These are phyloP conservation scores for Globisporangium cylindrosporum DNA, from an alignment of 352 stramenopile species.

Conservation along the genomic window DNA sequence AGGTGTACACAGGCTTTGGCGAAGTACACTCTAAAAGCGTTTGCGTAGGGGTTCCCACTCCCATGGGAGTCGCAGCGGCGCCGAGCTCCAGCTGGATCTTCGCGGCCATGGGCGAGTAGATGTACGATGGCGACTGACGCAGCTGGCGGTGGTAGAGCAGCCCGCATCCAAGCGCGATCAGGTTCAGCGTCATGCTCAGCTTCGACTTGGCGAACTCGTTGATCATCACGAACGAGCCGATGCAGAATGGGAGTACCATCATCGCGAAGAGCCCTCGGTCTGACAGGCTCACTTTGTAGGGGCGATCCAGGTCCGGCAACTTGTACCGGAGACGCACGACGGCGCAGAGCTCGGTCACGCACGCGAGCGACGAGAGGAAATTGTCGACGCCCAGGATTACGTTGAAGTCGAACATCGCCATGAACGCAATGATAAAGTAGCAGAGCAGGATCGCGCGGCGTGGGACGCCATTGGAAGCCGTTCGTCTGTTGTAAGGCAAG, in stretches of 20 bases:
- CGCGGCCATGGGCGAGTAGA: conserved; percentile 26
- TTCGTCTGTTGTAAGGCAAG: conserved; percentile 33
- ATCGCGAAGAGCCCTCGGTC: conserved; percentile 38
- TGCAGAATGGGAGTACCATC: conserved; percentile 50
- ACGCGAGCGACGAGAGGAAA: conserved; percentile 70
- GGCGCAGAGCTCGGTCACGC: conserved; percentile 69
- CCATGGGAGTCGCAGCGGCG: conserved; percentile 12
- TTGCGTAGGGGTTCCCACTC: conserved; percentile 8
- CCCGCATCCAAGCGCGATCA: conserved; percentile 42
- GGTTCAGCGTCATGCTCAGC: conserved; percentile 55
- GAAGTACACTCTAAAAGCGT: conserved; percentile 10
- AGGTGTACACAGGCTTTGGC: conserved; percentile 14
- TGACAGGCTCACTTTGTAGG: conserved; percentile 68
- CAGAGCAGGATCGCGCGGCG: conserved; percentile 65
- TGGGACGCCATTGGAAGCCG: conserved; percentile 46
- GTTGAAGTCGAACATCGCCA: conserved; percentile 79
- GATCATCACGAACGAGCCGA: conserved; percentile 72
- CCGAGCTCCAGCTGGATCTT: conserved; percentile 27
- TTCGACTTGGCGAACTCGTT: conserved; percentile 82
- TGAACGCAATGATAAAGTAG: conserved; percentile 74
- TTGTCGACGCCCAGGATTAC: conserved; percentile 83
- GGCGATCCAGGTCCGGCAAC: conserved; percentile 65
- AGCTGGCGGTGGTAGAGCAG: conserved; percentile 61
- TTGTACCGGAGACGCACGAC: conserved; percentile 74
- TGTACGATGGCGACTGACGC: conserved; percentile 31